Conservation (phyloP, 1,284 basidiomycete species). For the Cutaneotrichosporon sp. region DNA sequence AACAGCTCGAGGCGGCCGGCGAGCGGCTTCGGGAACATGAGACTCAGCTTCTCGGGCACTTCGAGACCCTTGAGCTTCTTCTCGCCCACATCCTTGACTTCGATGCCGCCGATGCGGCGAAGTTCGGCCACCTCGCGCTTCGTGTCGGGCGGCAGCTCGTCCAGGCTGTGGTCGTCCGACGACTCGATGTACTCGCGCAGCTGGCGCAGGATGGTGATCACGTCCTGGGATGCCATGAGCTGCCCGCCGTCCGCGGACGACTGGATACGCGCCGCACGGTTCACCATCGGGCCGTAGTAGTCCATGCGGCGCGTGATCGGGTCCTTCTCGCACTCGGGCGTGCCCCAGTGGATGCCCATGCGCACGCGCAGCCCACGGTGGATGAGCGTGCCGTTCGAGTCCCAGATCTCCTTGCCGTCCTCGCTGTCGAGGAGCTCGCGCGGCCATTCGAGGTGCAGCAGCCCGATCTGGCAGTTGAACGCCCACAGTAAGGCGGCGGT, state of each 20-base stretch:
- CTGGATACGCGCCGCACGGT: slow-evolving; percentile 84
- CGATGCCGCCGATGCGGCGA: slow-evolving; percentile 70
- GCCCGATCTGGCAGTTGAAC: slow-evolving; percentile 80
- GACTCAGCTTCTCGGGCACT: slow-evolving; percentile 79
- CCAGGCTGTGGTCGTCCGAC: slow-evolving; percentile 57
- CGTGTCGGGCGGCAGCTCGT: slow-evolving; percentile 47
- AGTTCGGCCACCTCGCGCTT: slow-evolving; percentile 53
- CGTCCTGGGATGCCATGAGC: slow-evolving; percentile 89
- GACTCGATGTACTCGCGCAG: slow-evolving; percentile 51
- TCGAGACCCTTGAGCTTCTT: slow-evolving; percentile 92
- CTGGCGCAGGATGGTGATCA: slow-evolving; percentile 75
- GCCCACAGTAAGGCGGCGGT: slow-evolving; percentile 89
- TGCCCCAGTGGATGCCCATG: slow-evolving; percentile 97
- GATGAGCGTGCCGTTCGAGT: slow-evolving; percentile 69
- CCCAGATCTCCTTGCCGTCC: slow-evolving; percentile 81
- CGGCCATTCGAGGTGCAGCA: slow-evolving; percentile 90
- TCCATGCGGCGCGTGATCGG: slow-evolving; percentile 97
- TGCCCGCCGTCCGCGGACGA: slow-evolving; percentile 88
- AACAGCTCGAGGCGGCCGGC: slow-evolving; percentile 68
- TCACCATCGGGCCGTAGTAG: slow-evolving; percentile 93
- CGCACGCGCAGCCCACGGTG: slow-evolving; percentile 89
- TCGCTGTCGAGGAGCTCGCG: slow-evolving; percentile 89
- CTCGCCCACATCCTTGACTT: slow-evolving; percentile 77
- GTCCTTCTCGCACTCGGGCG: slow-evolving; percentile 88
- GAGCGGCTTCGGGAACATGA: slow-evolving; percentile 79